A percentile compares a stretch with the other conserved stretches of the same genome.
Conservation (phyloP, 805 yeast species). For the Yamadazyma olivae region DNA sequence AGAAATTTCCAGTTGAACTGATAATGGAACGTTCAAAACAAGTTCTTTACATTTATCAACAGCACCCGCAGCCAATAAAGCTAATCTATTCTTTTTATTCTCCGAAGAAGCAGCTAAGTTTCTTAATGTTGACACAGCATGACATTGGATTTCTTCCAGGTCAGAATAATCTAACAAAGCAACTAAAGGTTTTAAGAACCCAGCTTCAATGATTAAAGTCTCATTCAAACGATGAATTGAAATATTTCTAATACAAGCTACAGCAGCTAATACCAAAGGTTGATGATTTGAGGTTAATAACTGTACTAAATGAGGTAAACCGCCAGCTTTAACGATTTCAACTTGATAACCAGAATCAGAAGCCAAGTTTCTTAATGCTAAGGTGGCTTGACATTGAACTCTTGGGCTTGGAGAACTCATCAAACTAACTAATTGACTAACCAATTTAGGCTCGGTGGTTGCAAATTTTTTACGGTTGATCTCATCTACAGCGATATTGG, state of each 20-base stretch:
- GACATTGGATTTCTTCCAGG: conserved; percentile 96
- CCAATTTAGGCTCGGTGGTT: conserved; percentile 89
- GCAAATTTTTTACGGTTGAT: conserved; percentile 83
- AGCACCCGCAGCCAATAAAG: conserved; percentile 91
- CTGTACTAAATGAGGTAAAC: conserved; percentile 89
- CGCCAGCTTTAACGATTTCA: conserved; percentile 94
- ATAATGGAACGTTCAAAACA: conserved; percentile 80
- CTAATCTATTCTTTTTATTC: conserved; percentile 85
- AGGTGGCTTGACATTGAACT: conserved; percentile 97
- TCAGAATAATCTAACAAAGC: conserved; percentile 78
- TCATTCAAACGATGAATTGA: conserved; percentile 97
- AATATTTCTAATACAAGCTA: conserved; percentile 96
- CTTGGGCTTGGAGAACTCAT: conserved; percentile 94
- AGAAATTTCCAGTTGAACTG: conserved; percentile 93
- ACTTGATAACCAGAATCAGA: conserved; percentile 94
- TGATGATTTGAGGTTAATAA: conserved; percentile 85
- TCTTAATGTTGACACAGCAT: conserved; percentile 93
- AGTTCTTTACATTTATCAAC: conserved; percentile 88
- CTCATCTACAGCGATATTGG: conserved; percentile 97
- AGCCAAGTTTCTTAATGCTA: conserved; percentile 93
- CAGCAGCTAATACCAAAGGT: conserved; percentile 92
- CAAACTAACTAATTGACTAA: conserved; percentile 77
- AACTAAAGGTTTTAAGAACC: conserved; percentile 89
- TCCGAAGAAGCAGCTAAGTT: conserved; percentile 95
- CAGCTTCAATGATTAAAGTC: conserved; percentile 93